Evolutionary conservation across 495 filamentous ascomycete species (phyloP).

Genomic region (Penicillium roqueforti): DNA sequence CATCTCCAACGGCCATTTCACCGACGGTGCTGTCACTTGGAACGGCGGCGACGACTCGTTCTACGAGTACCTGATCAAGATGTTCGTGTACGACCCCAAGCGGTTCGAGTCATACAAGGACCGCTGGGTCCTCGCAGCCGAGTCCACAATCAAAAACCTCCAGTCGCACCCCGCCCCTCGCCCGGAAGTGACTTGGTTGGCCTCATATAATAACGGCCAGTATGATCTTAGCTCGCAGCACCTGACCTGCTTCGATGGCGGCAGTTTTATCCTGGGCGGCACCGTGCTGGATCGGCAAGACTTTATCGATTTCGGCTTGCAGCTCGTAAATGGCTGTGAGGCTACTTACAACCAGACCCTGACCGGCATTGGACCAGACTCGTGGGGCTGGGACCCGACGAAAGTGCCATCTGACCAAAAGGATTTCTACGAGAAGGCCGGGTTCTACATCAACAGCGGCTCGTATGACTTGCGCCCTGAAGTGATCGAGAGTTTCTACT

Average conservation of each 20-base stretch:
- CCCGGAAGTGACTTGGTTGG: constrained; percentile 72
- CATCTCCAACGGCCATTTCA: constrained; percentile 60
- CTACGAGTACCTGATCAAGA: constrained; percentile 94
- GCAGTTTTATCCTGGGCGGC: constrained; percentile 85
- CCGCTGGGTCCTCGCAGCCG: constrained; percentile 72
- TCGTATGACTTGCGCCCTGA: constrained; percentile 75
- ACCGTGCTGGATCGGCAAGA: constrained; percentile 57
- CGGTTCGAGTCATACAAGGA: constrained; percentile 62
- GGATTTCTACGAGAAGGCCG: constrained; percentile 58
- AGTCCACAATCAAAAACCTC: constrained; percentile 70
- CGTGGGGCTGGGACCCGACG: constrained; percentile 64
- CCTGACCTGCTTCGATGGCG: constrained; percentile 79
- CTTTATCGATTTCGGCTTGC: constrained; percentile 71
- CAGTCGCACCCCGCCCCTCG: constrained; percentile 64
- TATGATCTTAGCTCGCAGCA: constrained; percentile 56
- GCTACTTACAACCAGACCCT: constrained; percentile 65
- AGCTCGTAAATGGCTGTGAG: constrained; percentile 69
- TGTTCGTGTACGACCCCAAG: constrained; percentile 75
- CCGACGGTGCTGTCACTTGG: constrained; percentile 69
- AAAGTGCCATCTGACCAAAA: constrained; percentile 44
- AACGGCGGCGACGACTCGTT: constrained; percentile 75
- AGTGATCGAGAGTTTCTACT: constrained; percentile 84
- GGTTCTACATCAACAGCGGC: constrained; percentile 67
- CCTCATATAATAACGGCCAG: constrained; percentile 54
- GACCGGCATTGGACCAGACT: constrained; percentile 76